Base-by-base conservation (phyloP, 768 basidiomycete species). In the Tricholoma saponaceum region DNA sequence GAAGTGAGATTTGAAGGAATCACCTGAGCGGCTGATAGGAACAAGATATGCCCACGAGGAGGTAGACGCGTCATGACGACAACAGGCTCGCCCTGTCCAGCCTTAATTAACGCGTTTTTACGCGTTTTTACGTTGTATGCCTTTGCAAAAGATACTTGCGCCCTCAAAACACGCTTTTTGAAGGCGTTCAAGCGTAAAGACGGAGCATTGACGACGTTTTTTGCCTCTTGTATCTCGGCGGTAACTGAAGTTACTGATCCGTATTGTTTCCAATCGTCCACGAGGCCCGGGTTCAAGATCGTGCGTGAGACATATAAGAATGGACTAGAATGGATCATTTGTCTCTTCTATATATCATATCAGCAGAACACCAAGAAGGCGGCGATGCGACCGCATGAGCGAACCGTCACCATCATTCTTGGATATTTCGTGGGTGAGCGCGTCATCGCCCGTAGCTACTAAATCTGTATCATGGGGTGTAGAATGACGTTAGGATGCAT, bases 61-160 rank as follows among this genome's bases (percentile, higher is more conserved):
- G 41, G 53, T 25, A 16, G 56, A 56, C 59, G 43, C 41, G 37
- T 47, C n/a, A 25, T 44, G 33, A 25, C 41, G n/a, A 43, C 32
- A 49, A 30, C 49, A 74, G 28, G 37, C 49, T 62, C 60, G 61
- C 56, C 57, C 58, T 62, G 59, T 51, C 22, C 26, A 30, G 55
- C 43, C 50, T 52, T 44, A 56, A 64, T 57, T 60, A 67, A 78
- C 76, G 77, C 78, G 79, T 78, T 66, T 73, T 74, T 70, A 76
- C 78, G 79, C 78, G 79, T 76, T 61, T 65, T 77, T 75, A 70
- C 68, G 69, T 72, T 50, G 59, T 14, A 55, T n/a, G 25, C 54
- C 52, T 35, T 41, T 54, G 33, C 22, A 4, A 55, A 22, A 50
- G 13, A 33, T 52, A 32, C 56, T 51, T 60, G 49, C 43, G 33